phyloP scores from a whole-genome alignment of 768 basidiomycete species.

The Boletus reticuloceps region DNA sequence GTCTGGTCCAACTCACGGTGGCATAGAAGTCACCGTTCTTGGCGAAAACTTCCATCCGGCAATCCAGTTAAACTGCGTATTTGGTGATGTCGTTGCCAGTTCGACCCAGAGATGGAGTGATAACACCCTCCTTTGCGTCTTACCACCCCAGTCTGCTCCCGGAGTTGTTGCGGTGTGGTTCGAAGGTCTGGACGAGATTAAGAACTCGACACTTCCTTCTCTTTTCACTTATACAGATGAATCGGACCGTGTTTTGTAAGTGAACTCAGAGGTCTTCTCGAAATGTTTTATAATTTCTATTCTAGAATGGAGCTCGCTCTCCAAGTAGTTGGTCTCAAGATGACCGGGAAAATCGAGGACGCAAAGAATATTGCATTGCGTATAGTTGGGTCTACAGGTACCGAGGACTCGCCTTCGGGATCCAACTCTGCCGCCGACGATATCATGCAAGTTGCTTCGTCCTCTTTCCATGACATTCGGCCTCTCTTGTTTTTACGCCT shows the following conservation, averaged over 20 bases:
- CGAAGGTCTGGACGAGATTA: conserved; percentile 65
- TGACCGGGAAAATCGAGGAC: conserved; percentile 94
- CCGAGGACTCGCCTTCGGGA: conserved; percentile 41
- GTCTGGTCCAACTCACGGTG: conserved; percentile 84
- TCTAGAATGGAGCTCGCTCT: conserved; percentile 91
- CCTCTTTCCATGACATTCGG: conserved; percentile 50
- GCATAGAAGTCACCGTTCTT: conserved; percentile 91
- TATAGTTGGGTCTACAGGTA: conserved; percentile 76
- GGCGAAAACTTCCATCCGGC: conserved; percentile 86
- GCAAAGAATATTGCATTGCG: conserved; percentile 92
- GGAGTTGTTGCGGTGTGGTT: conserved; percentile 92
- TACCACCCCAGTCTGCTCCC: conserved; percentile 78
- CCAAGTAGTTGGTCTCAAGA: conserved; percentile 93
- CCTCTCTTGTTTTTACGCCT: conserved; percentile 55
- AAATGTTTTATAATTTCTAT: conserved; percentile 13
- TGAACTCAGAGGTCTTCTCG: conserved; percentile 17
- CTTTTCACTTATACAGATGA: conserved; percentile 92
- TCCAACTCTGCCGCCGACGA: conserved; percentile 34
- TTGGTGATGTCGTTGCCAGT: conserved; percentile 79
- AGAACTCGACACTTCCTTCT: conserved; percentile 50
- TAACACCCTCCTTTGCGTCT: conserved; percentile 86
- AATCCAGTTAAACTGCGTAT: conserved; percentile 71
- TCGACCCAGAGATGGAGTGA: conserved; percentile 91
- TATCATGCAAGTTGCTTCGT: conserved; percentile 54
- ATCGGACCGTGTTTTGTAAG: conserved; percentile 84